phyloP scores from a whole-genome alignment of 129 eudicot genomes.

The Lactuca saligna region DNA sequence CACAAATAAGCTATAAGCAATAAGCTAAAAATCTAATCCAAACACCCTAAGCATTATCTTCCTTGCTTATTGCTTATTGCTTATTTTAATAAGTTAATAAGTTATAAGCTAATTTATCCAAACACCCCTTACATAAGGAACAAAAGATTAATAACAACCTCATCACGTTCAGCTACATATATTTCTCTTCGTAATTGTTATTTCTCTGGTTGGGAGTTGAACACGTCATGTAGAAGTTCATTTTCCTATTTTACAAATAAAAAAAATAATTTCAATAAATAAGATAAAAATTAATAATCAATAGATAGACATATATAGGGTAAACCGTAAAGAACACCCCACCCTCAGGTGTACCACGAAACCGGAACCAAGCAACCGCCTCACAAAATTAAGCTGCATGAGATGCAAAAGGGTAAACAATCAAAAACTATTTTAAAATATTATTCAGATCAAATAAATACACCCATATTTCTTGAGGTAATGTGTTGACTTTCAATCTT shows the following conservation, averaged over 20 bases:
- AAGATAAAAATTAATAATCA: background rate
- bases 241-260: slow-evolving; percentile 41
- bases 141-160: slow-evolving; percentile 39
- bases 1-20: no score
- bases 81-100: no score
- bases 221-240: slow-evolving; percentile 53
- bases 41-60: background rate
- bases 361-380: slow-evolving; percentile 48
- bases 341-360: slow-evolving; percentile 57
- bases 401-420: slow-evolving; percentile 14
- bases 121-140: slow-evolving; percentile 33
- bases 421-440: background rate
- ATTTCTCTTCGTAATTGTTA: slow-evolving; percentile 23
- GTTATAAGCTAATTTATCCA: no score
- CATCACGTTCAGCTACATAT: slow-evolving; percentile 51
- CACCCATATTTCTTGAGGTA: slow-evolving; percentile 47
- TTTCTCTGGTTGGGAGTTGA: slow-evolving; percentile 41
- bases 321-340: slow-evolving; percentile 7
- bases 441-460: background rate
- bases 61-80: no score
- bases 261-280: slow-evolving; percentile 2
- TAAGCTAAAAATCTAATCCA: no score
- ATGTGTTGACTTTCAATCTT: slow-evolving; percentile 14
- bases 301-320: background rate
- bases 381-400: slow-evolving; percentile 48